A percentile compares a stretch with the other conserved stretches of the same genome.
Conservation (phyloP, 1,139 yeast genomes). For the Suhomyces maxii region DNA sequence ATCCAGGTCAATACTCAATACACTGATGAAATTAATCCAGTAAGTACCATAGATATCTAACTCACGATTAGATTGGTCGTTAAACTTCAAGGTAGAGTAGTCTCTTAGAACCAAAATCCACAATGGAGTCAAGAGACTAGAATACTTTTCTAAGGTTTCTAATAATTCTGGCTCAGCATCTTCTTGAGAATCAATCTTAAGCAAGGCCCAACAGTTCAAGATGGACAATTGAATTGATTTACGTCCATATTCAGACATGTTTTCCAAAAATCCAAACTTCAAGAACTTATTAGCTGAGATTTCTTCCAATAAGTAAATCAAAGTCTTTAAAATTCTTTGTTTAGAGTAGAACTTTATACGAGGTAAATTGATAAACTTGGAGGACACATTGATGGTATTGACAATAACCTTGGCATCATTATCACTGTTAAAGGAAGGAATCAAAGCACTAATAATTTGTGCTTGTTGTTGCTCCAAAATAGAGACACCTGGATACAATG, state of each 20-base stretch:
- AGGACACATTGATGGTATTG: slow-evolving; percentile 76
- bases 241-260: slow-evolving; percentile 54
- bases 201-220: slow-evolving; percentile 85
- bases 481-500: slow-evolving; percentile 69
- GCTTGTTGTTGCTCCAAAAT: slow-evolving; percentile 92
- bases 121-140: slow-evolving; percentile 61
- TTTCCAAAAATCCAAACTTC: slow-evolving; percentile 44
- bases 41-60: slow-evolving; percentile 58
- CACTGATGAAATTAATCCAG: slow-evolving; percentile 82
- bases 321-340: slow-evolving; percentile 64
- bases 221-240: slow-evolving; percentile 68
- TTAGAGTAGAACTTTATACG: slow-evolving; percentile 48
- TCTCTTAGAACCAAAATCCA: slow-evolving; percentile 82
- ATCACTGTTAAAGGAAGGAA: slow-evolving; percentile 82
- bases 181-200: slow-evolving; percentile 51
- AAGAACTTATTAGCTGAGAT: slow-evolving; percentile 46
- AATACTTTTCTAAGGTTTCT: slow-evolving; percentile 57
- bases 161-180: slow-evolving; percentile 32
- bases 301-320: slow-evolving; percentile 69
- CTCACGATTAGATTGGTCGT: slow-evolving; percentile 48
- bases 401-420: slow-evolving; percentile 75
- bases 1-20: slow-evolving; percentile 66
- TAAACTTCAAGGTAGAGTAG: slow-evolving; percentile 66
- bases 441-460: slow-evolving; percentile 83
- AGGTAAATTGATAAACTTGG: slow-evolving; percentile 63